Conservation (phyloP, 164 flowering plant species). For the Dillenia turbinata region DNA sequence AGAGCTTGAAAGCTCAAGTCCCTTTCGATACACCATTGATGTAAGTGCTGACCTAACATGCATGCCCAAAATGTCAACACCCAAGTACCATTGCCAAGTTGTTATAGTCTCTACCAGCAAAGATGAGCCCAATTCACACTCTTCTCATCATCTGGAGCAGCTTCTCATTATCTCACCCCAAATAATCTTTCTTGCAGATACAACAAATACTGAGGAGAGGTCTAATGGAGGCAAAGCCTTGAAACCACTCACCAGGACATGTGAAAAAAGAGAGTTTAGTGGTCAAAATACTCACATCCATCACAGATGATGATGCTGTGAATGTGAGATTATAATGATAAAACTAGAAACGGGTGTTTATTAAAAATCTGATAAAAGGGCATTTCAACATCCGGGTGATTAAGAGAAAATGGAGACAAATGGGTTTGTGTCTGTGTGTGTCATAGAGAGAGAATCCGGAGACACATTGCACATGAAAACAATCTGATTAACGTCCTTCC, state of each 20-base stretch:
- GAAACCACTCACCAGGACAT: conserved; percentile 23
- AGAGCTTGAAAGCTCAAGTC: conserved; percentile 77
- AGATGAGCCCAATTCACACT: conserved; percentile 41
- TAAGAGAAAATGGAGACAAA: conserved; percentile 15
- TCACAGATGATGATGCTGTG: conserved; percentile 17
- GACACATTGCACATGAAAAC: conserved; percentile 64
- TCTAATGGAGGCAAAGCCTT: conserved; percentile 57
- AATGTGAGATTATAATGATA: background rate
- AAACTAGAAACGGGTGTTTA: conserved; percentile 14
- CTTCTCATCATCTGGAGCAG: conserved; percentile 15
- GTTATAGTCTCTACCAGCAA: conserved; percentile 70
- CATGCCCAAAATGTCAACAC: conserved; percentile 95
- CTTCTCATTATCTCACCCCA: conserved; percentile 40
- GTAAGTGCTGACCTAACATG: conserved; percentile 91
- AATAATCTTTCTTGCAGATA: conserved; percentile 51
- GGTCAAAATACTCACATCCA: conserved; percentile 32
- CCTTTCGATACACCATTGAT: conserved; percentile 90
- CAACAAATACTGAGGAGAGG: conserved; percentile 46
- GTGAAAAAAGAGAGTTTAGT: conserved; percentile 11
- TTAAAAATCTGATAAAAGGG: conserved; percentile 21
- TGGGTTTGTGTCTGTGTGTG: conserved; percentile 15
- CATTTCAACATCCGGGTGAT: conserved; percentile 57
- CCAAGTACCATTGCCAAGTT: conserved; percentile 92
- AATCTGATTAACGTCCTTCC: too few species aligned
- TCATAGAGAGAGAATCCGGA: conserved; percentile 27